phyloP scores from a whole-genome alignment of 805 yeast species.

The Saccharomycopsis fermentans region DNA sequence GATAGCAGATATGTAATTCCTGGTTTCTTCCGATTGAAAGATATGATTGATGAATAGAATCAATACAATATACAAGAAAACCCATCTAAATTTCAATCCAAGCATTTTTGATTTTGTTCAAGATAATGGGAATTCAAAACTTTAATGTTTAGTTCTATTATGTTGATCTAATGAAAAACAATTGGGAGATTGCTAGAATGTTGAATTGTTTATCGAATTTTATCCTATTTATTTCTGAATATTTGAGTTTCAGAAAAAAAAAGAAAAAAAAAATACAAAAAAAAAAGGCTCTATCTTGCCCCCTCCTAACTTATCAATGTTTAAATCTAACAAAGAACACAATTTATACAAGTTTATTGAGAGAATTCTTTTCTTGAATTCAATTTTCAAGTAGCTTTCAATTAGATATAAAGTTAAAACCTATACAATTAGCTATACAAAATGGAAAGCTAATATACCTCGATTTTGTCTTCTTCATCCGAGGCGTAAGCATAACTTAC shows the following conservation, averaged over 20 bases:
- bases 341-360: no score
- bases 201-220: background rate
- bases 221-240: no score
- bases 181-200: background rate
- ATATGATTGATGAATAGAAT: background rate
- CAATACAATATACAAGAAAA: background rate
- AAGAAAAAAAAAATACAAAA: no score
- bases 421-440: background rate
- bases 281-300: no score
- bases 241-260: no score
- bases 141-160: no score
- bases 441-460: background rate
- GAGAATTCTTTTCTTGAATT: no score
- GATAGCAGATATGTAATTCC: background rate
- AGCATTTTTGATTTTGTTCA: background rate
- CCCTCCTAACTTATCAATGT: no score
- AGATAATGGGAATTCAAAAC: no score
- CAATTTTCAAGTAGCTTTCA: no score
- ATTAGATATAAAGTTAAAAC: no score
- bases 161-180: background rate
- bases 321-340: no score
- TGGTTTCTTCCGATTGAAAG: background rate
- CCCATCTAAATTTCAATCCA: background rate
- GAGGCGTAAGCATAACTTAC: background rate
- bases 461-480: background rate